Percentiles rank a stretch among this genome's conserved stretches.
These are phyloP conservation scores for Mycena rosella DNA, from an alignment of 768 basidiomycete species.

Conservation along the genomic window DNA sequence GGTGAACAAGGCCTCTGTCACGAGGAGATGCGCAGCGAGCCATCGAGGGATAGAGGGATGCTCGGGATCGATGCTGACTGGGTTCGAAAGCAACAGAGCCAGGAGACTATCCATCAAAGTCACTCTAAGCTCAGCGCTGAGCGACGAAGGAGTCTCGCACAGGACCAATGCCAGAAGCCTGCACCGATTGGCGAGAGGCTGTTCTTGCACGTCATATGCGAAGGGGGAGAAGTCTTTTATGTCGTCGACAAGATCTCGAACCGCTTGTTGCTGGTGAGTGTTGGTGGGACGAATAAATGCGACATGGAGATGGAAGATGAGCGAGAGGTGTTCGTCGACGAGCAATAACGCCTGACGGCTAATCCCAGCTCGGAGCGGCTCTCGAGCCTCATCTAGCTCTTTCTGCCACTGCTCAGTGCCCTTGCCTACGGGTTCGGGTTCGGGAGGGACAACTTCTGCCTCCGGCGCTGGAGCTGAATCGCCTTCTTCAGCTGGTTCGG, in stretches of 20 bases:
- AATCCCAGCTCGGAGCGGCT: constrained; percentile 73
- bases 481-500: constrained; percentile 6
- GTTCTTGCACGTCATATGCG: constrained; percentile 79
- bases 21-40: constrained; percentile 88
- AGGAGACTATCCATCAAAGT: constrained; percentile 77
- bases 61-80: constrained; percentile 62
- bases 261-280: constrained; percentile 71
- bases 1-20: constrained; percentile 86
- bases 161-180: constrained; percentile 88
- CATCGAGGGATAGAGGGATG: constrained; percentile 80
- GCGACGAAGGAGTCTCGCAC: constrained; percentile 76
- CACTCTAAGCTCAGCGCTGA: constrained; percentile 65
- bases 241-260: constrained; percentile 82
- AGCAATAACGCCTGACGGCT: constrained; percentile 79
- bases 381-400: constrained; percentile 75
- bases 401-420: constrained; percentile 73
- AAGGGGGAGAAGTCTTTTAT: constrained; percentile 75
- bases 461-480: constrained; percentile 28
- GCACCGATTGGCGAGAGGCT: constrained; percentile 83
- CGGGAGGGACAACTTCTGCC: constrained; percentile 17
- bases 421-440: constrained; percentile 51
- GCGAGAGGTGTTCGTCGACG: constrained; percentile 87
- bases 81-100: constrained; percentile 72
- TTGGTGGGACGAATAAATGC: constrained; percentile 80
- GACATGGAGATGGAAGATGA: constrained; percentile 89